Evolutionary conservation across 2,329 filamentous ascomycete species (phyloP).

Genomic region (Aureobasidium sp.): DNA sequence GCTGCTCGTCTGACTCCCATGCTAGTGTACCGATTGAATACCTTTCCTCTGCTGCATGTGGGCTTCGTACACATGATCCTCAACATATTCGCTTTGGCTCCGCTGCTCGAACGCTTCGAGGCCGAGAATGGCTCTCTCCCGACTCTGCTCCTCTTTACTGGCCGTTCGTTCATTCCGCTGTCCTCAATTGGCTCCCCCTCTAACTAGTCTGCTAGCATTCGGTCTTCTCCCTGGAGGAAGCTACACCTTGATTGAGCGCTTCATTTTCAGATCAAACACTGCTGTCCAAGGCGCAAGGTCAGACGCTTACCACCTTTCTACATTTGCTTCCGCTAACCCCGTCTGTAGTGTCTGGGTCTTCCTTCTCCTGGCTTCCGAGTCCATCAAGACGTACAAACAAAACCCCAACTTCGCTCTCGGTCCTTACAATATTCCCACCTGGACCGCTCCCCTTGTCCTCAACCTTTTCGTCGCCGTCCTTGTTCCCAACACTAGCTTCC

Average conservation of each 20-base stretch:
- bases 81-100: conserved; percentile 72
- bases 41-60: conserved; percentile 79
- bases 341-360: conserved; percentile 77
- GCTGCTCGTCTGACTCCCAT: conserved; percentile 2
- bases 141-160: conserved; percentile 78
- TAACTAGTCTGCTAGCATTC: conserved; percentile 27
- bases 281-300: conserved; percentile 77
- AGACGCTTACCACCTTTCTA: conserved; percentile 18
- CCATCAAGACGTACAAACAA: conserved; percentile 72
- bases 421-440: conserved; percentile 74
- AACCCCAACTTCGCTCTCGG: conserved; percentile 67
- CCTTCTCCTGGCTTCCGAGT: conserved; percentile 73
- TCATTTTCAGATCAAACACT: conserved; percentile 62
- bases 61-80: conserved; percentile 72
- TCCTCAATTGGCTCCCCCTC: neutral
- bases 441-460: conserved; percentile 76
- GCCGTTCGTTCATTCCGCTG: conserved; percentile 55
- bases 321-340: neutral
- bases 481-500: conserved; percentile 70
- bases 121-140: conserved; percentile 84
- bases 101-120: conserved; percentile 91
- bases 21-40: conserved; percentile 84
- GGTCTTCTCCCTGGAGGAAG: conserved; percentile 62
- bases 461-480: conserved; percentile 68
- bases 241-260: conserved; percentile 72